These are phyloP conservation scores for Colletotrichum lentis DNA, from an alignment of 2,329 filamentous ascomycete species.

Conservation along the genomic window DNA sequence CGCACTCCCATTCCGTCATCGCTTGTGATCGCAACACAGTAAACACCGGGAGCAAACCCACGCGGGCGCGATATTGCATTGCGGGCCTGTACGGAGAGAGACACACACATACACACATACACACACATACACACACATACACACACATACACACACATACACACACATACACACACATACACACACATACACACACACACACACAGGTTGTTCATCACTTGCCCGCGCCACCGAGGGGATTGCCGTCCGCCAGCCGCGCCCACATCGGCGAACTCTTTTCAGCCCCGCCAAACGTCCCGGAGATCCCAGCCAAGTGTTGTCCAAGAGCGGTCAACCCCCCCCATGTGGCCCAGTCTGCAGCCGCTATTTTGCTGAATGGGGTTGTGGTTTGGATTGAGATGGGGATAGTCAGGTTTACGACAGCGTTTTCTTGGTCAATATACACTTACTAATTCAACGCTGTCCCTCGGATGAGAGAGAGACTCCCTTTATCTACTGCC, in stretches of 20 bases:
- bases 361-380: constrained; percentile 3
- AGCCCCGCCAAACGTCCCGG: constrained; percentile 5
- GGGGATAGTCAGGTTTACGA: background rate
- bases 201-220: too few relatives aligned
- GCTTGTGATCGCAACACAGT: constrained; percentile 23
- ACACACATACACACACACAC: too few relatives aligned
- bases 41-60: constrained; percentile 25
- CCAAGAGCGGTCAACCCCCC: background rate
- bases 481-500: accelerated
- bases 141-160: too few relatives aligned
- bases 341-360: constrained; percentile 14
- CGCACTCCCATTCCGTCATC: constrained; percentile 19
- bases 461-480: background rate
- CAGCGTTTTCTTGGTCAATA: background rate
- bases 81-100: background rate
- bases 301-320: constrained; percentile 8
- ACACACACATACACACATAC: background rate
- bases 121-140: too few relatives aligned
- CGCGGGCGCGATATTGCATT: constrained; percentile 22
- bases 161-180: background rate
- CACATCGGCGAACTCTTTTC: background rate
- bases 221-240: background rate
- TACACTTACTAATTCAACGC: background rate
- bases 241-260: background rate
- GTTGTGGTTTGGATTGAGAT: background rate